Evolutionary conservation across 2,329 filamentous ascomycete species (phyloP), one percentile per base, ranked within the genome.

Genomic region (Aspergillus sojae): DNA sequence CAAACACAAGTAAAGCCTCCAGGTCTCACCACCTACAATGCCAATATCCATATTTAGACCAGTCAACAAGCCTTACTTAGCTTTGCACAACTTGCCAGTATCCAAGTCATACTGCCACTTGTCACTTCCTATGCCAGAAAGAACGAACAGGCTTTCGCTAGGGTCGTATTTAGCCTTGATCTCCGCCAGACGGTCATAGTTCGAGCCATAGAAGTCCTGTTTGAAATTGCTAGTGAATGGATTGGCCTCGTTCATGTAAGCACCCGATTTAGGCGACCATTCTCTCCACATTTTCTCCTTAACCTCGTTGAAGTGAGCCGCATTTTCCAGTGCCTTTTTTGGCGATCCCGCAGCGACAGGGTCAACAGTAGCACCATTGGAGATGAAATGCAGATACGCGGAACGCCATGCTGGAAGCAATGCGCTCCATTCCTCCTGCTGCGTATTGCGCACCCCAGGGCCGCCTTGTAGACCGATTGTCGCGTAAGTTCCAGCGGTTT

Each of bases 141-240:
- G 45, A 2, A 65, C 61, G 46, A 63, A 74, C 19, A 70, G 41
- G 56, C 64, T 65, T 26, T 62, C 65, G 0, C 5, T 58, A 0
- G 74, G 73, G 60, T 77, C 75, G 62, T 73, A 75, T 26, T 69
- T 68, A 3, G 45, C 50, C 60, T 77, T 76, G 28, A 76, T 53
- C 21, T 66, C 32, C 32, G 71, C 34, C 10, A 78, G 45, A 5
- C 58, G 54, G 0, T 68, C 68, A 63, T 78, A 77, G 19, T 74
- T 72, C 4, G 61, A 54, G 0, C 71, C 72, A 41, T 71, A 74
- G 53, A 72, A 73, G 32, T 72, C 71, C 19, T 67, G 52, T 53
- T 71, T 71, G 62, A 71, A 23, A 4, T 62, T 63, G 16, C 28
- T 41, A 5, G 48, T 65, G 50, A 63, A 68, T 1, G 57, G 43